These are phyloP conservation scores for Oryza meridionalis DNA, from an alignment of 176 grass and related monocot genomes.

Conservation along the genomic window DNA sequence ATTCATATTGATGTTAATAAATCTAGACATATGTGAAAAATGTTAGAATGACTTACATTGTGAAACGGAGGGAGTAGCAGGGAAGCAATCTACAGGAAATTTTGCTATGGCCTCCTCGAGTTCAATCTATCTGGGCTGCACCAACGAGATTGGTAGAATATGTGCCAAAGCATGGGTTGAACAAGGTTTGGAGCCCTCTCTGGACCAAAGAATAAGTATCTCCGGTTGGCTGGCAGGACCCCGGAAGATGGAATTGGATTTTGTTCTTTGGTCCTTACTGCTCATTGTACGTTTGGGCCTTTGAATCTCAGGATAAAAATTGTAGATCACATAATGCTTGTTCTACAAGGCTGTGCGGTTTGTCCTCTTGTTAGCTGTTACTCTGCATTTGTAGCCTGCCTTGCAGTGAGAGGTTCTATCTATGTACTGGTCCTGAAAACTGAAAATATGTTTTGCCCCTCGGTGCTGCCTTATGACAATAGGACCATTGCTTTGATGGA, in stretches of 20 bases:
- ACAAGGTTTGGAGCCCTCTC: conserved; percentile 7
- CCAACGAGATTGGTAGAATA: conserved; percentile 41
- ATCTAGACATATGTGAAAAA: no score
- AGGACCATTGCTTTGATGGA: background rate
- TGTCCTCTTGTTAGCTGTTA: background rate
- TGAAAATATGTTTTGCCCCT: background rate
- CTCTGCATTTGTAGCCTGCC: background rate
- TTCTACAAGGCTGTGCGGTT: background rate
- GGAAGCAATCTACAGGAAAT: conserved; percentile 17
- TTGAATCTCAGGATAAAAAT: conserved; percentile 25
- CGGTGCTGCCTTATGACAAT: background rate
- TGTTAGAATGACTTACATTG: no score
- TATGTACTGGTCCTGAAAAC: background rate
- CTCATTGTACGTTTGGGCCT: background rate
- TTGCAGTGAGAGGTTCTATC: background rate
- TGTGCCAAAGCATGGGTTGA: conserved; percentile 41
- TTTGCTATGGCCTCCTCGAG: conserved; percentile 4
- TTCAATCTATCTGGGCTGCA: conserved; percentile 24
- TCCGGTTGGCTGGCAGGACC: conserved; percentile 23
- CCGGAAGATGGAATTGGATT: conserved; percentile 34
- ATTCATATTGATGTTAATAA: no score
- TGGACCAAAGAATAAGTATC: conserved; percentile 43
- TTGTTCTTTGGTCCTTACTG: conserved; percentile 17
- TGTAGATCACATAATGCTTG: background rate
- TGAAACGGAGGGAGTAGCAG: no score